Conservation (phyloP, 352 stramenopile species). For the Phytopythium helicoides region DNA sequence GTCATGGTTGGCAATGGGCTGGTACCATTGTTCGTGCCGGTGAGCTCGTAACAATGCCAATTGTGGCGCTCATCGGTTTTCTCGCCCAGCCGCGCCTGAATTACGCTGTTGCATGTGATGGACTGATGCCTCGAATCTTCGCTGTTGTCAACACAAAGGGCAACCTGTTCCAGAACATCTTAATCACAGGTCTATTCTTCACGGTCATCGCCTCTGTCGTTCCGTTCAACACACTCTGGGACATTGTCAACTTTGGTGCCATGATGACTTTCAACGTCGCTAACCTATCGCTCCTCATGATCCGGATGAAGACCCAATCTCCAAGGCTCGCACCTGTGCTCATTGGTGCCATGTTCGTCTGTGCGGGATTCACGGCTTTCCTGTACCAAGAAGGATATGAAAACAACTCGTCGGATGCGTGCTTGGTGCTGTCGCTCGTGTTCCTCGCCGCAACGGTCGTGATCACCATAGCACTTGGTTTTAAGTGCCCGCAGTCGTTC, state of each 20-base stretch:
- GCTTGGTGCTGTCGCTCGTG: constrained; percentile 40
- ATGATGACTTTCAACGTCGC: constrained; percentile 86
- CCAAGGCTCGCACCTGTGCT: constrained; percentile 36
- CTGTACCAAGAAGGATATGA: constrained; percentile 73
- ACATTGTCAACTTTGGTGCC: no score
- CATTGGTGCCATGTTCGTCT: constrained; percentile 40
- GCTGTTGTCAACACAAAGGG: constrained; percentile 59
- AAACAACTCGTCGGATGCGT: constrained; percentile 32
- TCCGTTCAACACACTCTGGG: constrained; percentile 72
- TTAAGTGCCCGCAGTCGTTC: constrained; percentile 36
- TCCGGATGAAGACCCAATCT: constrained; percentile 60
- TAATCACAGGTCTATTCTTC: constrained; percentile 68
- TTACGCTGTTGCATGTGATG: constrained; percentile 86
- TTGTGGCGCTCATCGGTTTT: constrained; percentile 90
- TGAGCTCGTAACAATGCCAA: constrained; percentile 71
- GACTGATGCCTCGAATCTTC: constrained; percentile 86
- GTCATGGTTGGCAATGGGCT: constrained; percentile 26
- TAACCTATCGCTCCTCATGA: constrained; percentile 71
- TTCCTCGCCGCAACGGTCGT: constrained; percentile 36
- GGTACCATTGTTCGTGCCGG: constrained; percentile 27
- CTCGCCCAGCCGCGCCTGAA: constrained; percentile 87
- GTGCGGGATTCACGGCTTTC: constrained; percentile 44
- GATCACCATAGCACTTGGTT: constrained; percentile 26
- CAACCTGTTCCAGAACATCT: constrained; percentile 77
- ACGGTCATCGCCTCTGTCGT: constrained; percentile 69